A percentile compares a stretch with the other conserved stretches of the same genome.
phyloP scores from a whole-genome alignment of 805 yeast genomes.

The Sugiyamaella mastotermitis region DNA sequence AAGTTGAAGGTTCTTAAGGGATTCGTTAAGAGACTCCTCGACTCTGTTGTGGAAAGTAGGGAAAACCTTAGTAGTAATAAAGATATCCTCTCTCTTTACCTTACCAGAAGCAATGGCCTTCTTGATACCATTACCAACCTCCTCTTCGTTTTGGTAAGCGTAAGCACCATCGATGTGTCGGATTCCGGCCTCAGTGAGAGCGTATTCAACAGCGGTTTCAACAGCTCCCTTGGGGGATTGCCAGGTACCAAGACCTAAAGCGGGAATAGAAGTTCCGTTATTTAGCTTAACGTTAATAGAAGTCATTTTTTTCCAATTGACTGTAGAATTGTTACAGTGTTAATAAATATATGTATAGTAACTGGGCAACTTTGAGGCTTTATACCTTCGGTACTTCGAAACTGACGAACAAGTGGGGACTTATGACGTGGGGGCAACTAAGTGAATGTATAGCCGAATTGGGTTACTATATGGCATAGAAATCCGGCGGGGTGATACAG shows the following conservation, averaged over 20 bases:
- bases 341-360: neutral
- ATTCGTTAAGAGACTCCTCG: conserved; percentile 46
- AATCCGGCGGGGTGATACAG: no score
- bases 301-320: conserved; percentile 15
- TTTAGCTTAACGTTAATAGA: conserved; percentile 31
- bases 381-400: no score
- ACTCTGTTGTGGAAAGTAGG: conserved; percentile 36
- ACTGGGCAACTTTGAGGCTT: no score
- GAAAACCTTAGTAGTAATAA: conserved; percentile 63
- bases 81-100: conserved; percentile 57
- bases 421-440: no score
- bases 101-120: conserved; percentile 48
- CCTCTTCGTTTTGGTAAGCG: conserved; percentile 58
- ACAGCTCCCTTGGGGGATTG: conserved; percentile 51
- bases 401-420: no score
- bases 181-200: conserved; percentile 53
- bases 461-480: no score
- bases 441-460: no score
- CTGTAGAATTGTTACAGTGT: neutral
- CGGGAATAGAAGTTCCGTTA: conserved; percentile 60
- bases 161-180: conserved; percentile 77
- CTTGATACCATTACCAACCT: conserved; percentile 47
- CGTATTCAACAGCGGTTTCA: conserved; percentile 48
- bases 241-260: conserved; percentile 74
- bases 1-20: conserved; percentile 56